Evolutionary conservation across 305 asterid genomes (phyloP).

Genomic region (Fraxinus greggii): DNA sequence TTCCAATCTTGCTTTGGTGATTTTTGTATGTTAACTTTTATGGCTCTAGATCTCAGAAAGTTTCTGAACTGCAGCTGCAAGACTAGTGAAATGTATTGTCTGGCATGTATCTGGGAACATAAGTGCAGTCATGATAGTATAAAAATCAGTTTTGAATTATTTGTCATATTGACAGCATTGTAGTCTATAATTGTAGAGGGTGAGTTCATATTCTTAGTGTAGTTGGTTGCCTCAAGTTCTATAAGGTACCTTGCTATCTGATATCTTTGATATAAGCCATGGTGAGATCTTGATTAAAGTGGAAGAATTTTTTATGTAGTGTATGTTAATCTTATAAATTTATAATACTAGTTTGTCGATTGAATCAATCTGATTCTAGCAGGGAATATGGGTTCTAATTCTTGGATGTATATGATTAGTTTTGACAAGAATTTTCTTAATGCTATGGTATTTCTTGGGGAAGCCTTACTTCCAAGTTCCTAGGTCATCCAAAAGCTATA

Average conservation of each 20-base stretch:
- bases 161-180: conserved; percentile 9
- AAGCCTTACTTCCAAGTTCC: neutral
- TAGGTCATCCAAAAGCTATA: neutral
- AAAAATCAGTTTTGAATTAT: neutral
- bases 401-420: neutral
- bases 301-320: neutral
- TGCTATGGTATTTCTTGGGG: neutral
- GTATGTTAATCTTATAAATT: neutral
- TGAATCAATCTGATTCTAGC: neutral
- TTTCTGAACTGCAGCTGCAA: neutral
- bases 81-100: neutral
- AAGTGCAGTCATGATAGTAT: neutral
- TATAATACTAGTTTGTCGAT: neutral
- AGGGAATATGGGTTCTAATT: neutral
- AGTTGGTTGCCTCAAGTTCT: neutral
- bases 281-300: neutral
- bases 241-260: neutral
- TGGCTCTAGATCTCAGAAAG: neutral
- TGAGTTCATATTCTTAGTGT: conserved; percentile 9
- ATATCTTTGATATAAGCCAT: conserved; percentile 8
- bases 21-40: conserved; percentile 12
- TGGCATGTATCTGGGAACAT: neutral
- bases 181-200: neutral
- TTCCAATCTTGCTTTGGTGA: conserved; percentile 1
- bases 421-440: neutral